Base-by-base conservation (phyloP, 2,329 filamentous ascomycete species). In the Alternaria hordeiaustralica region DNA sequence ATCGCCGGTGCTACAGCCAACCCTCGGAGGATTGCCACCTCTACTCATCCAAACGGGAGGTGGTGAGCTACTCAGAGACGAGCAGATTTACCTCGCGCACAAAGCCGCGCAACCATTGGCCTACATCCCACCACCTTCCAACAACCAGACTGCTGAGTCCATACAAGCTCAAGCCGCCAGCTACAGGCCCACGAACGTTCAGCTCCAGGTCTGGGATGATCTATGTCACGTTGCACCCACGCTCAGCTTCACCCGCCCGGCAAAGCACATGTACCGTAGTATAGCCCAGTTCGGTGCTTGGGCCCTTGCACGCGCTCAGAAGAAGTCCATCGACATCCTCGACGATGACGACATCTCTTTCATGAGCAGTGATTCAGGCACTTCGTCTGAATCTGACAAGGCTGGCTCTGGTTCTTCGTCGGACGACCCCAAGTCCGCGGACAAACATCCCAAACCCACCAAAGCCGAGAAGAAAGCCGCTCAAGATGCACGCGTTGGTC, bases 181-280 rank as follows among this genome's bases (percentile, higher is more conserved):
- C 65, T 96, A 93, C 79, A 88, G 89, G 61, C 92, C 94, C 0
- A 99, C 96, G 0, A 88, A 97, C 71, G 95, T 98, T 0, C 94
- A 97, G 76, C 85, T 99, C 3, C 96, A 98, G 77, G 90, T 98
- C 2, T 98, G 95, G 94, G 95, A 98, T 61, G 92, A 97, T 72
- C 83, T 98, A 3, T 98, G 96, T 73, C 95, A 98, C 76, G 94
- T 97, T 6, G 90, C 91, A 0, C 93, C 95, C 1, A 97, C 94
- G 0, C 85, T 98, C n/a, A 97, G 93, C 72, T 98, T 97, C 78
- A 98, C 95, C 0, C 87, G 90, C n/a, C 96, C 96, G 1, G 96
- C 95, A 49, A 98, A 98, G 78, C 92, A 92, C 81, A 97, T 98
- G 94, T 98, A 93, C 78, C 88, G 95, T 51, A 92, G 93, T 2